Base-by-base conservation (phyloP, 2,329 filamentous ascomycete genomes). In the Pseudogymnoascus sp. region DNA sequence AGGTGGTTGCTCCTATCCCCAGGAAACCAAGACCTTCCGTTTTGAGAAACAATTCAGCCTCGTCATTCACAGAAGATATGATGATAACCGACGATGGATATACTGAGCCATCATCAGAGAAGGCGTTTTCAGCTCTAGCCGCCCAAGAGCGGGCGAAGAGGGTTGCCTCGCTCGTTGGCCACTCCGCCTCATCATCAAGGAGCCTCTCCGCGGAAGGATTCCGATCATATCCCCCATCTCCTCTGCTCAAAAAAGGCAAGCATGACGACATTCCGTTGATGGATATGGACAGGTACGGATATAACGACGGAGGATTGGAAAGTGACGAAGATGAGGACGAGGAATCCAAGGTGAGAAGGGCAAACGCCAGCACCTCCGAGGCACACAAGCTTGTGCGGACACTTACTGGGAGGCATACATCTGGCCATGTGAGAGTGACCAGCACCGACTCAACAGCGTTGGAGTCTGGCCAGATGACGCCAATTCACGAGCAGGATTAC, bases 381-480 rank as follows among this genome's bases (percentile, higher is more conserved):
- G 81, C 81, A 26, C 74, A 76, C 62, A 76, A 75, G 61, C 69
- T 80, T 4, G 77, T 80, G 7, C 72, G 74, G 61, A 72, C 72
- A 29, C 76, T 79, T 62, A 78, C 76, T 4, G 69, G 65, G 50
- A 65, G 74, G 68, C 19, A 65, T 62, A 50, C 65, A 10, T 61
- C 63, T 21, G 68, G 70, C 35, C 59, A 65, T 4, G 65, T 66
- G 61, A 65, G 59, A 14, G 66, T 67, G 26, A 33, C 65, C 64
- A 33, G 47, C 64, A 38, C 61, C 26, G 47, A 56, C 26, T 56
- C 47, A 8, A 56, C 68, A 6, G 70, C 68, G 6, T 60, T 71
- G 19, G 65, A 68, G 11, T 83, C 81, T 14, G 80, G 80, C 14
- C 77, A 77, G 47, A 74, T 77, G 6, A 83, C 81, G 2, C 81